Percentiles rank a stretch among this genome's conserved stretches.
Evolutionary conservation across 192 early-diverging fungal species (phyloP).

Genomic region (Funneliformis mosseae): DNA sequence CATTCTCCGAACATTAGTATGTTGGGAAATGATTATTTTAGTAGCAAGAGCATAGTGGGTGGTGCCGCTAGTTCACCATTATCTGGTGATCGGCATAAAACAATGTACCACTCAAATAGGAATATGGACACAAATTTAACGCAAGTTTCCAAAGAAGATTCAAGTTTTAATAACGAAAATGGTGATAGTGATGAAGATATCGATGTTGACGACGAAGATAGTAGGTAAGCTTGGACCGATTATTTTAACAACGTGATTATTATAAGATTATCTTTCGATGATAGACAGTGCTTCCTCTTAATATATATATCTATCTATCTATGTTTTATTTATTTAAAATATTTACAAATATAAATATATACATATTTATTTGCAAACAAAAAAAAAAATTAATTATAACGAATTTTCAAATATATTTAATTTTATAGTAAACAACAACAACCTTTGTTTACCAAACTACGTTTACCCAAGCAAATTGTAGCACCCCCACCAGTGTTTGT

Average conservation of each 20-base stretch:
- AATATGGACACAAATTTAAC: not conserved
- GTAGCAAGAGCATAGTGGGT: not conserved
- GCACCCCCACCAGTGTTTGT: constrained; percentile 50
- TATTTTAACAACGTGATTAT: not conserved
- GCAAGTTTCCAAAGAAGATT: not conserved
- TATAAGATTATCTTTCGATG: not conserved
- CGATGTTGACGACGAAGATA: constrained; percentile 67
- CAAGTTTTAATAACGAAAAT: constrained; percentile 39
- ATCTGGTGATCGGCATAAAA: constrained; percentile 9
- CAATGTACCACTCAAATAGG: not conserved
- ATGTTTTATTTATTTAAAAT: too few relatives aligned
- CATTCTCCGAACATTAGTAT: constrained; percentile 51
- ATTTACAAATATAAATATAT: too few relatives aligned
- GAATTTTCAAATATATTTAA: constrained; percentile 6
- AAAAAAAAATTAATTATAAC: not conserved
- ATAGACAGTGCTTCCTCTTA: not conserved
- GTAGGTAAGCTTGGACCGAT: constrained; percentile 35
- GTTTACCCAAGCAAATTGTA: constrained; percentile 38
- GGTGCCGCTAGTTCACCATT: constrained; percentile 16
- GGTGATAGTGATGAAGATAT: constrained; percentile 67
- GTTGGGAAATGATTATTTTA: constrained; percentile 23
- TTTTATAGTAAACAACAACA: constrained; percentile 40
- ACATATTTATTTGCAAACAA: too few relatives aligned
- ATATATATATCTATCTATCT: not conserved
- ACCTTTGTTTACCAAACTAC: constrained; percentile 41